Evolutionary conservation across 2,329 filamentous ascomycete species (phyloP).

Genomic region (Onygenales sp.): DNA sequence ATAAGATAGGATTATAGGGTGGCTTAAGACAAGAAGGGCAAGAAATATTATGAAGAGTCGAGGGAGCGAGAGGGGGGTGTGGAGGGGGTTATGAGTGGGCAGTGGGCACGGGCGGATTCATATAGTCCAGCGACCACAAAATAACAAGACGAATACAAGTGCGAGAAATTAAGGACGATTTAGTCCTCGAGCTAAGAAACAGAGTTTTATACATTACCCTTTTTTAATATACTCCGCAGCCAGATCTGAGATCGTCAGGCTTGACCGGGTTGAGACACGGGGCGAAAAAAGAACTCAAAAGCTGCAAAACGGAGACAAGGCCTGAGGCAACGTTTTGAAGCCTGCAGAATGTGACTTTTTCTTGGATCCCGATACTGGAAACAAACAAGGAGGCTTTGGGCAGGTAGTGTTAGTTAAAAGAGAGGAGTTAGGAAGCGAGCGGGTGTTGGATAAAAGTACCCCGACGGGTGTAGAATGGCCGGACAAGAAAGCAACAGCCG

Average conservation of each 20-base stretch:
- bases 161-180: background rate
- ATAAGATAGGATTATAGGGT: background rate
- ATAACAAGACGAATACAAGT: constrained; percentile 3
- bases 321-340: constrained; percentile 1
- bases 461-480: background rate
- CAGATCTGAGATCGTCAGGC: constrained; percentile 18
- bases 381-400: background rate
- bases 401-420: background rate
- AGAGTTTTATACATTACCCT: background rate
- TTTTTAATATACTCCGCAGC: constrained; percentile 1
- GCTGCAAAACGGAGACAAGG: background rate
- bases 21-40: background rate
- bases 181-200: background rate
- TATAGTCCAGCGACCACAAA: background rate
- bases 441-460: background rate
- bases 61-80: background rate
- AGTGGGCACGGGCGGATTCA: constrained; percentile 1
- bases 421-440: background rate
- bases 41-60: background rate
- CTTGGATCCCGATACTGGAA: background rate
- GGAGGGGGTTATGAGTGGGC: background rate
- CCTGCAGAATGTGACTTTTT: background rate
- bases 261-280: constrained; percentile 10
- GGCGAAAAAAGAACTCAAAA: constrained; percentile 3
- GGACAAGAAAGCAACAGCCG: background rate